A percentile compares a stretch with the other conserved stretches of the same genome.
Conservation (phyloP, 106 monocot species). For the Dioscorea alata region DNA sequence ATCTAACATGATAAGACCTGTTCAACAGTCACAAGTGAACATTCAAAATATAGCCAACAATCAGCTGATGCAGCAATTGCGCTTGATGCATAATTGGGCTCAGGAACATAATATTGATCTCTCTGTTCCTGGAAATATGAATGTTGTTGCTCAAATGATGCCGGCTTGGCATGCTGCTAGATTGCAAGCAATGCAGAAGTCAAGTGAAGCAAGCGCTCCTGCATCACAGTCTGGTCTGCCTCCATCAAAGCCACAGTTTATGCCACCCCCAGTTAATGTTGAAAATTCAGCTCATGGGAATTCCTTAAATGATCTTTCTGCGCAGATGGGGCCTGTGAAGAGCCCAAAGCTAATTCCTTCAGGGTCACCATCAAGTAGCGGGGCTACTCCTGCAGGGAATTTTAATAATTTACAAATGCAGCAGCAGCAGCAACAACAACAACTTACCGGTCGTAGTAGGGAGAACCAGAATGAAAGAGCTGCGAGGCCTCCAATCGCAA, state of each 20-base stretch:
- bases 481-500: conserved; percentile 17
- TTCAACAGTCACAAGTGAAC: conserved; percentile 36
- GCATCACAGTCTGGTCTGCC: conserved; percentile 25
- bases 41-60: conserved; percentile 37
- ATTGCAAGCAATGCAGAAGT: conserved; percentile 43
- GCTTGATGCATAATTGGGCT: conserved; percentile 84
- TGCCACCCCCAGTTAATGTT: conserved; percentile 45
- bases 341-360: conserved; percentile 24
- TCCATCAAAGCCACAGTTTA: conserved; percentile 33
- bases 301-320: conserved; percentile 37
- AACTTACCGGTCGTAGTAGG: conserved; percentile 15
- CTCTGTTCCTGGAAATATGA: conserved; percentile 64
- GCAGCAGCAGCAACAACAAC: conserved; percentile 37
- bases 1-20: conserved; percentile 29
- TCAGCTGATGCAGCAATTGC: conserved; percentile 65
- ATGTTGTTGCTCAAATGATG: conserved; percentile 62
- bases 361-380: conserved; percentile 22
- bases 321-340: conserved; percentile 28
- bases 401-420: conserved; percentile 36
- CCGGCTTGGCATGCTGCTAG: conserved; percentile 60
- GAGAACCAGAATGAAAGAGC: conserved; percentile 43
- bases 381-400: conserved; percentile 12
- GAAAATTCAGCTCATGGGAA: conserved; percentile 55
- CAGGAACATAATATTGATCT: conserved; percentile 76
- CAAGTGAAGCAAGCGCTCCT: conserved; percentile 25